phyloP scores from a whole-genome alignment of 2,329 filamentous ascomycete species.

The Colletotrichum sojae region DNA sequence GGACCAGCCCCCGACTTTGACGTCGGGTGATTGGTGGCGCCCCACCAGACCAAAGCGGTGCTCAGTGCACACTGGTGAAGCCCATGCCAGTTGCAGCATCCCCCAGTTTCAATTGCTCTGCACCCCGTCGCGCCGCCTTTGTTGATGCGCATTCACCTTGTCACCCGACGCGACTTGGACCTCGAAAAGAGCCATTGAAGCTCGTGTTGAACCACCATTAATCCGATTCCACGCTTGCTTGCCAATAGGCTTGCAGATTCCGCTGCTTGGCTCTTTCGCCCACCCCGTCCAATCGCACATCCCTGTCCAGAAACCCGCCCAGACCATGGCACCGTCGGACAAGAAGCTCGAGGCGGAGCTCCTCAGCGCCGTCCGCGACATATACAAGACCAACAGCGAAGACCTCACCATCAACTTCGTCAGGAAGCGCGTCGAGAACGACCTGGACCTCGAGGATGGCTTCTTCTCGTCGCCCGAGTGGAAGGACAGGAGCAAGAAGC shows the following conservation, averaged over 20 bases:
- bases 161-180: conserved; percentile 29
- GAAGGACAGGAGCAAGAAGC: conserved; percentile 70
- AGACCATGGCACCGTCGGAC: conserved; percentile 57
- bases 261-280: background rate
- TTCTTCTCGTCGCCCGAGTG: conserved; percentile 66
- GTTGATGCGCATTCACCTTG: conserved; percentile 12
- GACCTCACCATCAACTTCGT: conserved; percentile 70
- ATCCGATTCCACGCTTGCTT: background rate
- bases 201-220: conserved; percentile 8
- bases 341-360: conserved; percentile 62
- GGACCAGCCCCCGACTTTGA: background rate
- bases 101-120: conserved; percentile 30
- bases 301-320: background rate
- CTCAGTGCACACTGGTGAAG: background rate
- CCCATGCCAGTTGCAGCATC: conserved; percentile 5
- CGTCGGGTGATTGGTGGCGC: conserved; percentile 23
- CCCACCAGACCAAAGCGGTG: conserved; percentile 17
- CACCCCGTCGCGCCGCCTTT: conserved; percentile 21
- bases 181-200: conserved; percentile 12
- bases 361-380: conserved; percentile 59
- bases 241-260: background rate
- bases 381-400: conserved; percentile 62
- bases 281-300: background rate
- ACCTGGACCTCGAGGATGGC: conserved; percentile 62
- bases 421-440: conserved; percentile 65